phyloP scores from a whole-genome alignment of 495 filamentous ascomycete genomes.

The Hypoxylon cercidicola region DNA sequence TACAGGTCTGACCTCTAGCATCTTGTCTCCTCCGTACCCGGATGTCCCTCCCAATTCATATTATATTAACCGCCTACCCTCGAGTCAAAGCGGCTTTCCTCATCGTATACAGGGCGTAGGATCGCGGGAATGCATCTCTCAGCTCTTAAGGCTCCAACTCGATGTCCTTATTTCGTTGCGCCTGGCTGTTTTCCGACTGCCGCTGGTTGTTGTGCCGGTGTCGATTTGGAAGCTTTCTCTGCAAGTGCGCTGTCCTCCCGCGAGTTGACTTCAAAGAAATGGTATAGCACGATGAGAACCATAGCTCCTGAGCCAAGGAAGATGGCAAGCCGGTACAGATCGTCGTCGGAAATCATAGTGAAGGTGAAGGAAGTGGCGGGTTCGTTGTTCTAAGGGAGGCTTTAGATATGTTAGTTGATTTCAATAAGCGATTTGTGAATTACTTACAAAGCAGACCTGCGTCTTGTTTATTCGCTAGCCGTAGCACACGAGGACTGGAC shows the following conservation, averaged over 20 bases:
- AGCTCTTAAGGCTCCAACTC: background rate
- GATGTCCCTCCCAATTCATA: background rate
- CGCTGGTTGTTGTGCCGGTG: constrained; percentile 46
- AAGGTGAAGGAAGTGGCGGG: constrained; percentile 40
- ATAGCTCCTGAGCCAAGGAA: constrained; percentile 92
- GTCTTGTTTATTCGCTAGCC: background rate
- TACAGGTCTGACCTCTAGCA: background rate
- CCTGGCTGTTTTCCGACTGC: constrained; percentile 32
- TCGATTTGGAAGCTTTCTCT: constrained; percentile 42
- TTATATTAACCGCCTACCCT: constrained; percentile 1
- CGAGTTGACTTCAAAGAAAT: constrained; percentile 96
- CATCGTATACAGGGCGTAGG: background rate
- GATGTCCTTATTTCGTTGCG: constrained; percentile 21
- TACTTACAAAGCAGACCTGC: constrained; percentile 17
- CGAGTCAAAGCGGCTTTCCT: constrained; percentile 1
- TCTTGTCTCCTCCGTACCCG: constrained; percentile 1
- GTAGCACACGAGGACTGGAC: background rate
- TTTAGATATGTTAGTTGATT: constrained; percentile 28
- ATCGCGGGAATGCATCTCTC: background rate
- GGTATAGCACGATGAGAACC: constrained; percentile 94
- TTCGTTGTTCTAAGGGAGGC: constrained; percentile 10
- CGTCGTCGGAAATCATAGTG: constrained; percentile 86
- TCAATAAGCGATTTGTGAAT: constrained; percentile 1
- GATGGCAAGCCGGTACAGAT: constrained; percentile 86
- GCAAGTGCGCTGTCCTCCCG: constrained; percentile 54